These are phyloP conservation scores for sweet orange (Citrus sinensis) DNA, from an alignment of 345 rosid species.

Conservation along the genomic window DVS_A1.0 CM039169.1:16333501-16334000, in stretches of 20 bases:
- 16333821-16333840: neutral
- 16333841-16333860: neutral
- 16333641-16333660: neutral
- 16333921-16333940: neutral
- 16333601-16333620: neutral
- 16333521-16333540: neutral
- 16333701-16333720: no score
- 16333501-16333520: neutral
- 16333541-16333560: neutral
- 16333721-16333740: no score
- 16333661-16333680: neutral
- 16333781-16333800: neutral
- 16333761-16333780: neutral
- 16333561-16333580: neutral
- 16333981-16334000: neutral
- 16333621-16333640: neutral
- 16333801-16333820: neutral
- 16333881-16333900: neutral
- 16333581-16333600: neutral
- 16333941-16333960: neutral
- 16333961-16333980: neutral
- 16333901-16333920: neutral
- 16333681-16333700: neutral
- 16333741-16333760: neutral
- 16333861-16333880: neutral